Conservation (phyloP, 2,329 filamentous ascomycete species). For the Ascocoryne sarcoides region DNA sequence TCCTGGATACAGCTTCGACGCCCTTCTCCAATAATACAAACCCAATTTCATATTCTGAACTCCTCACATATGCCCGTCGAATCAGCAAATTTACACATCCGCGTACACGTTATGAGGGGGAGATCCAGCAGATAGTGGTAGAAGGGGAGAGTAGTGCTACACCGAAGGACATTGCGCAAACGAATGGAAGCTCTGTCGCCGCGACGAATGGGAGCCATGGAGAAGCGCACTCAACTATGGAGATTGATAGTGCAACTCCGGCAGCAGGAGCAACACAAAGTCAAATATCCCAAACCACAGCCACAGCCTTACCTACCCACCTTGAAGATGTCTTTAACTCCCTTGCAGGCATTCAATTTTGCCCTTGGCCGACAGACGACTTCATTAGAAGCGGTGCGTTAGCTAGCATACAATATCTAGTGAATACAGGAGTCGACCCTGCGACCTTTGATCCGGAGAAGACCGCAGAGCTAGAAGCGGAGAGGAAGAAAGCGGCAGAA, state of each 20-base stretch:
- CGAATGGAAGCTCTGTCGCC: constrained; percentile 23
- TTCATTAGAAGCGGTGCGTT: constrained; percentile 62
- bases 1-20: constrained; percentile 54
- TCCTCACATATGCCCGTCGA: constrained; percentile 68
- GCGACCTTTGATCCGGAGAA: constrained; percentile 48
- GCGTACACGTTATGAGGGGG: constrained; percentile 15
- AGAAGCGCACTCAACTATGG: constrained; percentile 14
- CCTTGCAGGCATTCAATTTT: constrained; percentile 49
- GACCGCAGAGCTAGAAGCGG: constrained; percentile 29
- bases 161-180: constrained; percentile 17
- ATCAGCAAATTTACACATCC: constrained; percentile 76
- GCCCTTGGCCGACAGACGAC: constrained; percentile 68
- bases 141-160: constrained; percentile 13
- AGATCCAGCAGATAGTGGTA: constrained; percentile 7
- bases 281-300: constrained; percentile 6
- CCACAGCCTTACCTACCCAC: background rate
- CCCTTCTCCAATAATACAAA: constrained; percentile 42
- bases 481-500: constrained; percentile 20
- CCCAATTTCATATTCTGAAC: constrained; percentile 59
- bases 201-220: constrained; percentile 18
- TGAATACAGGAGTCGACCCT: constrained; percentile 54
- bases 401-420: constrained; percentile 51
- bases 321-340: constrained; percentile 39
- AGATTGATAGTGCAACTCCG: constrained; percentile 17
- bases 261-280: constrained; percentile 24